Evolutionary conservation across 208 protist species (phyloP).

Genomic region (Leishmania mexicana): DNA sequence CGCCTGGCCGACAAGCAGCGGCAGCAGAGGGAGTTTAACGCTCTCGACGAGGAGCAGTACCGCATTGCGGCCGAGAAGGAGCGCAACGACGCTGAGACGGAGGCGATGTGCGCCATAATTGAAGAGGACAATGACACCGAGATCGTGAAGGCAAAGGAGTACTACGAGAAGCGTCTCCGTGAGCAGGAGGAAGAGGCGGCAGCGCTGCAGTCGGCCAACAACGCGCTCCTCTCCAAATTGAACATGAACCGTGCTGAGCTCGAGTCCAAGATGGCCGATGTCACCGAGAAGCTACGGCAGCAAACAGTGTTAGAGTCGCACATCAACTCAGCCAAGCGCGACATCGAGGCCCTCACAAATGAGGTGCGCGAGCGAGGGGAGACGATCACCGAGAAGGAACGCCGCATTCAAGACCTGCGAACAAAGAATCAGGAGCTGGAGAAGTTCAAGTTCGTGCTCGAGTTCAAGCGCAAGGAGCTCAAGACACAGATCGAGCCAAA

Average conservation of each 20-base stretch:
- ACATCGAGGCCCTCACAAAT: conserved; percentile 92
- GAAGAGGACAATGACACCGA: conserved; percentile 96
- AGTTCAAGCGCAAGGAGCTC: conserved; percentile 98
- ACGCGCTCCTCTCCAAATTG: conserved; percentile 82
- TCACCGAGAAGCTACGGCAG: conserved; percentile 85
- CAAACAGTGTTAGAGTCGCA: conserved; percentile 89
- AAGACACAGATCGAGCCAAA: conserved; percentile 98
- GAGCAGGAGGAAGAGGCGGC: conserved; percentile 89
- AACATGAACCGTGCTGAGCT: conserved; percentile 94
- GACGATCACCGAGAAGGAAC: conserved; percentile 97
- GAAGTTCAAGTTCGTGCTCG: conserved; percentile 99
- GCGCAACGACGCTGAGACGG: conserved; percentile 76
- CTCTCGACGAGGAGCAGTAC: conserved; percentile 70
- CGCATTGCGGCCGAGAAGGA: conserved; percentile 65
- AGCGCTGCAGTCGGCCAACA: conserved; percentile 90
- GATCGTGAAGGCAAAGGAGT: conserved; percentile 93
- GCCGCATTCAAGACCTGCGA: conserved; percentile 96
- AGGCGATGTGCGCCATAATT: conserved; percentile 87
- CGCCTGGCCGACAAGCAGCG: conserved; percentile 49
- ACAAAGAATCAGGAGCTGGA: conserved; percentile 99
- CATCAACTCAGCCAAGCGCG: conserved; percentile 94
- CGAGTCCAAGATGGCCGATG: conserved; percentile 86
- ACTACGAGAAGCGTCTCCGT: conserved; percentile 92
- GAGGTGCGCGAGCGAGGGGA: conserved; percentile 95
- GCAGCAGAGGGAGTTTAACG: conserved; percentile 47